phyloP scores from a whole-genome alignment of 768 basidiomycete genomes.

The Lactarius hatsudake region DNA sequence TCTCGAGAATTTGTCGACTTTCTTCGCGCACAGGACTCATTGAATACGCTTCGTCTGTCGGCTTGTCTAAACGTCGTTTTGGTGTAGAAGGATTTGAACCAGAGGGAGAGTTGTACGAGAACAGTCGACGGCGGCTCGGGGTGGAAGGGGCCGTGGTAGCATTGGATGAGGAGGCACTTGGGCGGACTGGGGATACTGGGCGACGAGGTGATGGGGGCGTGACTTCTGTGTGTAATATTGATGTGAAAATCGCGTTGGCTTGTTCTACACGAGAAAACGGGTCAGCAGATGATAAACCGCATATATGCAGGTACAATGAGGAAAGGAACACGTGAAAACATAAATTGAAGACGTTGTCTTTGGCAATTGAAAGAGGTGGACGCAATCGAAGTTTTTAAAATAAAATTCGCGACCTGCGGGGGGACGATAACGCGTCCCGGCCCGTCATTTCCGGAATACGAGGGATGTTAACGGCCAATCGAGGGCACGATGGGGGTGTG shows the following conservation, averaged over 20 bases:
- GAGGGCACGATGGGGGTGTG: background rate
- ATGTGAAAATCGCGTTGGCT: constrained; percentile 76
- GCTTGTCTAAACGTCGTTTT: constrained; percentile 66
- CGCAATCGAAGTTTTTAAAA: background rate
- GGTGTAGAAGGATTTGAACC: constrained; percentile 53
- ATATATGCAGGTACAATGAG: constrained; percentile 19
- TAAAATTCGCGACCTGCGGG: background rate
- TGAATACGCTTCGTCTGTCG: constrained; percentile 85
- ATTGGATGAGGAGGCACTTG: constrained; percentile 30
- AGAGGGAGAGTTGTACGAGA: constrained; percentile 64
- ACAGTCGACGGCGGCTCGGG: constrained; percentile 56
- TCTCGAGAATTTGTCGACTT: constrained; percentile 78
- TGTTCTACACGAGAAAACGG: constrained; percentile 50
- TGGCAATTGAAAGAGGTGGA: background rate
- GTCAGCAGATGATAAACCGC: constrained; percentile 28
- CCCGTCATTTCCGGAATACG: constrained; percentile 12
- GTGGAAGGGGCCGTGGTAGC: constrained; percentile 39
- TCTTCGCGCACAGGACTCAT: constrained; percentile 86
- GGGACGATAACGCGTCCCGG: background rate
- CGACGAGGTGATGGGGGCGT: constrained; percentile 65
- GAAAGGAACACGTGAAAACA: background rate
- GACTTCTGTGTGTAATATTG: constrained; percentile 74
- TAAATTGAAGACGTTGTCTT: background rate
- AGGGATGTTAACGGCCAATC: background rate
- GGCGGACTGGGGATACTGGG: constrained; percentile 53